phyloP scores from a whole-genome alignment of 176 grass and related monocot species.

The Phyllostachys edulis region DNA sequence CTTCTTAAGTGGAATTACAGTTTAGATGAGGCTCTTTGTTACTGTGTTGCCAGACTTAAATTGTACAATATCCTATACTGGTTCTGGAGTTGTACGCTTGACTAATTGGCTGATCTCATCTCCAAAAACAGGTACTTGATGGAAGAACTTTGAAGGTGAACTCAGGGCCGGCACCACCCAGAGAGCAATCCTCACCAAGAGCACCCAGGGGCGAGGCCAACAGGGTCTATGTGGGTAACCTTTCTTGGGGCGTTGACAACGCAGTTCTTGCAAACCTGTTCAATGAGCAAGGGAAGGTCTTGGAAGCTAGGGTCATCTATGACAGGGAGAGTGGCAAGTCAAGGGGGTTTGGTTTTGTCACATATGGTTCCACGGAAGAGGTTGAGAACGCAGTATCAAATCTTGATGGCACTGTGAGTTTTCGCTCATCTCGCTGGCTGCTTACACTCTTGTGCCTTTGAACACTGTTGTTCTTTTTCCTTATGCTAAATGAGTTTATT shows the following conservation, averaged over 20 bases:
- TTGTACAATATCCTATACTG: not conserved
- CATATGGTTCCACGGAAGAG: constrained; percentile 53
- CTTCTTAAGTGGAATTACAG: not conserved
- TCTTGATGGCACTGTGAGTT: constrained; percentile 79
- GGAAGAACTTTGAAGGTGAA: constrained; percentile 73
- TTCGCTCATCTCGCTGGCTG: not conserved
- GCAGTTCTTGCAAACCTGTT: constrained; percentile 66
- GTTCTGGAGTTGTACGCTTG: constrained; percentile 1
- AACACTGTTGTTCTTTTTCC: not conserved
- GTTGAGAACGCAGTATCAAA: constrained; percentile 68
- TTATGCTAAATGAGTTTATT: not conserved
- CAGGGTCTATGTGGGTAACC: constrained; percentile 80
- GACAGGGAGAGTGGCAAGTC: constrained; percentile 83
- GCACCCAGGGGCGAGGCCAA: constrained; percentile 45
- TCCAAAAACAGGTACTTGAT: constrained; percentile 57
- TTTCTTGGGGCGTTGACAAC: constrained; percentile 81
- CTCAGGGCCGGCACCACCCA: constrained; percentile 62
- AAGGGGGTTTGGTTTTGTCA: constrained; percentile 88
- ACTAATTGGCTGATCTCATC: not conserved
- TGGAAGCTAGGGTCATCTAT: constrained; percentile 71
- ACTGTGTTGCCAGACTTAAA: not conserved
- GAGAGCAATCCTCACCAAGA: constrained; percentile 48
- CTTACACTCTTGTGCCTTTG: not conserved
- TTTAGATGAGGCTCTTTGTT: not conserved
- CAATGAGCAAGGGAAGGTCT: constrained; percentile 64